A percentile compares a stretch with the other conserved stretches of the same genome.
phyloP scores from a whole-genome alignment of 495 filamentous ascomycete genomes.

The Aspergillus cristatus region DNA sequence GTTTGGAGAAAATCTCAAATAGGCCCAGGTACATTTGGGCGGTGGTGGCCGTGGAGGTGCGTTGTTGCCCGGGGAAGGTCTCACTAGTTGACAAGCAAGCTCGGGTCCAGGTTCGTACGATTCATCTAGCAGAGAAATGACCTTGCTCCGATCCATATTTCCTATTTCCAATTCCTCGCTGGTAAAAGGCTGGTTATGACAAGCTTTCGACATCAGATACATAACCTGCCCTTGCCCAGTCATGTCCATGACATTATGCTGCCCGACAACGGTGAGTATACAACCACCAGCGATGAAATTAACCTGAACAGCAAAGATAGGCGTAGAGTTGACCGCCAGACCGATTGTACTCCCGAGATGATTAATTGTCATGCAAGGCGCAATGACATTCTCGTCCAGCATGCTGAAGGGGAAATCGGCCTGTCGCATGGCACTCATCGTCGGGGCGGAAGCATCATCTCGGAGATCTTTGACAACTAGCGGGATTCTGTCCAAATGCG shows the following conservation, averaged over 20 bases:
- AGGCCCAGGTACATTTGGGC: background rate
- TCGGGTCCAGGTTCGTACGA: constrained; percentile 20
- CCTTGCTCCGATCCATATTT: constrained; percentile 20
- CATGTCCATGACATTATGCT: constrained; percentile 47
- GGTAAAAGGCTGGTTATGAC: constrained; percentile 34
- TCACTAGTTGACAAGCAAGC: constrained; percentile 23
- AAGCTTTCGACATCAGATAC: constrained; percentile 43
- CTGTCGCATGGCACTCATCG: constrained; percentile 28
- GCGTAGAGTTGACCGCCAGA: constrained; percentile 11
- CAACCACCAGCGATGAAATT: constrained; percentile 44
- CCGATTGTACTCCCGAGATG: constrained; percentile 5
- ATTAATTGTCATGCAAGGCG: constrained; percentile 38
- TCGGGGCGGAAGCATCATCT: constrained; percentile 24
- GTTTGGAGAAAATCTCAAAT: background rate
- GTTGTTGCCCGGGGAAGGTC: constrained; percentile 5
- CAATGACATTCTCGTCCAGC: constrained; percentile 41
- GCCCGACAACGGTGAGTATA: constrained; percentile 33
- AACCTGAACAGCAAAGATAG: constrained; percentile 44
- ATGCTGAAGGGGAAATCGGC: constrained; percentile 39
- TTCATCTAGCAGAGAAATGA: constrained; percentile 33
- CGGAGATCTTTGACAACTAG: constrained; percentile 33
- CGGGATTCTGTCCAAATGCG: constrained; percentile 19
- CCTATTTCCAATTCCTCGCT: constrained; percentile 32
- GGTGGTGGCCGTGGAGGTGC: too few species aligned
- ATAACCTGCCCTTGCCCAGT: constrained; percentile 43